Evolutionary conservation across 208 protist genomes (phyloP).

Genomic region (Trichomonas vaginalis): DNA sequence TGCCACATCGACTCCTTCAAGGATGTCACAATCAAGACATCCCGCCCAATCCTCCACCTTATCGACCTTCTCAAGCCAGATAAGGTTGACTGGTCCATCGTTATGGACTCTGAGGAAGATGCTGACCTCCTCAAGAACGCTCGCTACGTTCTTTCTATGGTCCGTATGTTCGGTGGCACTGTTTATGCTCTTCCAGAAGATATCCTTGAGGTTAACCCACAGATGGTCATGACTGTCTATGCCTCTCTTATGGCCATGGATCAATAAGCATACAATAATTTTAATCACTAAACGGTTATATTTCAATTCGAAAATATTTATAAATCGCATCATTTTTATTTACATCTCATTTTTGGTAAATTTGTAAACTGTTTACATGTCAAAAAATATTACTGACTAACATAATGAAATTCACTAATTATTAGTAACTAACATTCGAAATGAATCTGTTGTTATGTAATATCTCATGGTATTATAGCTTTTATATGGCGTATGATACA

Average conservation of each 20-base stretch:
- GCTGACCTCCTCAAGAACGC: not conserved
- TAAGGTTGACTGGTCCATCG: conserved; percentile 4
- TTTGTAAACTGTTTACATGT: too few relatives aligned
- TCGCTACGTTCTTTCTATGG: conserved; percentile 37
- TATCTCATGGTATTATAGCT: too few relatives aligned
- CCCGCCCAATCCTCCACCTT: not conserved
- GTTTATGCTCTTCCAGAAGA: conserved; percentile 44
- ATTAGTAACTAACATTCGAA: too few relatives aligned
- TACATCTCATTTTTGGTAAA: too few relatives aligned
- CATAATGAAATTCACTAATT: too few relatives aligned
- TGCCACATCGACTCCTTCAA: not conserved
- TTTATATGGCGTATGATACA: too few relatives aligned
- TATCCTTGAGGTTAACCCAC: conserved; percentile 40
- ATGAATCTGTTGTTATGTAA: too few relatives aligned
- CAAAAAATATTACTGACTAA: too few relatives aligned
- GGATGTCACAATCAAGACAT: not conserved
- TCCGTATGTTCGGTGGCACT: conserved; percentile 37
- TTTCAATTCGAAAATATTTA: too few relatives aligned
- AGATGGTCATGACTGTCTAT: conserved; percentile 30
- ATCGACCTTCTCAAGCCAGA: conserved; percentile 8
- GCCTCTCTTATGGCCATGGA: not conserved
- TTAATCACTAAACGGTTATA: too few relatives aligned
- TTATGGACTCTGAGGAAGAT: not conserved
- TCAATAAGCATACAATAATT: too few relatives aligned
- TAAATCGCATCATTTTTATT: too few relatives aligned